These are phyloP conservation scores for Russula lepida DNA, from an alignment of 768 basidiomycete species.

Conservation along the genomic window DNA sequence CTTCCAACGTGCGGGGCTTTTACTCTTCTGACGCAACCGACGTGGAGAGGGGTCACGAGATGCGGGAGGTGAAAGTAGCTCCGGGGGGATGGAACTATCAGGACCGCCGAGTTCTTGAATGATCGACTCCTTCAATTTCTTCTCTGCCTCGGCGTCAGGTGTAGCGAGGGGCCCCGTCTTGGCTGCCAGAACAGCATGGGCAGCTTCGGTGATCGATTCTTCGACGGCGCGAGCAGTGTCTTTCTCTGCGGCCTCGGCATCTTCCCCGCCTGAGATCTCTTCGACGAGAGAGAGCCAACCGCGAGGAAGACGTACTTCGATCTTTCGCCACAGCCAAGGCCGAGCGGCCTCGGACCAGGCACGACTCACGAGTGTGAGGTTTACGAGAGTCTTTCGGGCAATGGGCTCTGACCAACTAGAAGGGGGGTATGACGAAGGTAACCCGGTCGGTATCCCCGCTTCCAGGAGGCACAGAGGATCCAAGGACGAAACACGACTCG, in stretches of 20 bases:
- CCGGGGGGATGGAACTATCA: conserved; percentile 62
- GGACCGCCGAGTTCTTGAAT: conserved; percentile 46
- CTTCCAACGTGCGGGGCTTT: conserved; percentile 79
- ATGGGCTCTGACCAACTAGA: conserved; percentile 61
- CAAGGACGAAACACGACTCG: conserved; percentile 48
- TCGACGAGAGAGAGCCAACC: conserved; percentile 79
- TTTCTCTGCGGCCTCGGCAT: conserved; percentile 40
- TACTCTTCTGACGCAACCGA: conserved; percentile 65
- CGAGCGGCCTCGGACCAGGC: conserved; percentile 78
- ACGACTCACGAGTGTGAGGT: conserved; percentile 68
- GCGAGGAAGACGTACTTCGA: conserved; percentile 78
- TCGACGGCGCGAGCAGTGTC: conserved; percentile 57
- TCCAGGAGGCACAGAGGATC: conserved; percentile 54
- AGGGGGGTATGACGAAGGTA: conserved; percentile 69
- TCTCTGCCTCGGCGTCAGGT: conserved; percentile 22
- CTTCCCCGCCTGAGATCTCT: conserved; percentile 66
- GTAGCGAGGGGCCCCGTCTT: conserved; percentile 3
- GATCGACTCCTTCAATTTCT: conserved; percentile 37
- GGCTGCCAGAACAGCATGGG: conserved; percentile 50
- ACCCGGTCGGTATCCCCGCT: conserved; percentile 41
- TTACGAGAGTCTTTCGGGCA: conserved; percentile 55
- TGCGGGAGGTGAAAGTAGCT: conserved; percentile 68
- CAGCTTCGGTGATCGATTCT: conserved; percentile 57
- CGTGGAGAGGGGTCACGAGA: conserved; percentile 80
- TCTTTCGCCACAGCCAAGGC: conserved; percentile 78